Percentiles rank a stretch among this genome's conserved stretches.
Conservation (phyloP, 805 yeast species). For the Jamesozyma gamospora region DNA sequence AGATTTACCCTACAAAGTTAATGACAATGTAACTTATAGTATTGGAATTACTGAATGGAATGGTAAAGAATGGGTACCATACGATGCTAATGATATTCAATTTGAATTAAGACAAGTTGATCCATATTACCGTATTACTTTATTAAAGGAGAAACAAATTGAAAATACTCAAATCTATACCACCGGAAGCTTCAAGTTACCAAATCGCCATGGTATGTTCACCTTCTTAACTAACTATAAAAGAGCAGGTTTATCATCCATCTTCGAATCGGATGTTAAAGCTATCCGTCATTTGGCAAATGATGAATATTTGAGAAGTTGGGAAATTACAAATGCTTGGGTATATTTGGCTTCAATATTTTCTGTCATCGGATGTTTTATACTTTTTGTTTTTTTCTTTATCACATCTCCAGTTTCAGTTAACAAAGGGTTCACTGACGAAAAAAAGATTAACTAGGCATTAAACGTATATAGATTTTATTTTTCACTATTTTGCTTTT, state of each 20-base stretch:
- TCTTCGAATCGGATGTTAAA: slow-evolving; percentile 57
- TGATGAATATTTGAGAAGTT: slow-evolving; percentile 87
- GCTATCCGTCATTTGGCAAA: slow-evolving; percentile 91
- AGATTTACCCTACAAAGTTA: slow-evolving; percentile 53
- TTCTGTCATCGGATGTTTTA: slow-evolving; percentile 67
- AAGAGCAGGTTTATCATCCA: slow-evolving; percentile 63
- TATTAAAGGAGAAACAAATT: slow-evolving; percentile 34
- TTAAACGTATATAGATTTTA: too few relatives aligned
- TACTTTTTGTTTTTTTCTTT: slow-evolving; percentile 62
- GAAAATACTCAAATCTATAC: slow-evolving; percentile 42
- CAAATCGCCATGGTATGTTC: slow-evolving; percentile 96
- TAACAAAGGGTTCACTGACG: slow-evolving; percentile 7
- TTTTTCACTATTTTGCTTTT: background rate
- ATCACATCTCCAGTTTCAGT: slow-evolving; percentile 17
- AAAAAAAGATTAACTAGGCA: slow-evolving; percentile 16
- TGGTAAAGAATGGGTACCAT: slow-evolving; percentile 64
- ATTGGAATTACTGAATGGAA: slow-evolving; percentile 41
- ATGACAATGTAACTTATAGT: slow-evolving; percentile 53
- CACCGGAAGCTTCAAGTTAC: slow-evolving; percentile 53
- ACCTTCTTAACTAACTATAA: slow-evolving; percentile 72
- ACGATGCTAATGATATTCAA: slow-evolving; percentile 54
- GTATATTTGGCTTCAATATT: slow-evolving; percentile 68
- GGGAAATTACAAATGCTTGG: slow-evolving; percentile 91
- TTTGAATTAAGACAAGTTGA: slow-evolving; percentile 83
- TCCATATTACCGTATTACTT: slow-evolving; percentile 79